Percentiles rank a stretch among this genome's conserved stretches.
Conservation (phyloP, 1,284 basidiomycete genomes). For the Anthracocystis walkeri region DNA sequence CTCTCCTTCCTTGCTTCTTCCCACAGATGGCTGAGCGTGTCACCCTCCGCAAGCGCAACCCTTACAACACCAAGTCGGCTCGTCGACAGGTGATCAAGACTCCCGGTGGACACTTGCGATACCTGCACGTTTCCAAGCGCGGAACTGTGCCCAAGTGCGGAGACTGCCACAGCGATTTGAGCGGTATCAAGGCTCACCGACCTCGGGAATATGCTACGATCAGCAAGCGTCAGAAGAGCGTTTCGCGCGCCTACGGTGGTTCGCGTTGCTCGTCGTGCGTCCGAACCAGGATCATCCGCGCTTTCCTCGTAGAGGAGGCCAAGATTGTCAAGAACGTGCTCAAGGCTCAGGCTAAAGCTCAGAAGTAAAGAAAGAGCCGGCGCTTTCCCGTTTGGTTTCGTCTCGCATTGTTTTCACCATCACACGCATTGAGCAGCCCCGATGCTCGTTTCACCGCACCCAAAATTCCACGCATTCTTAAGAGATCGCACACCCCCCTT, state of each 20-base stretch:
- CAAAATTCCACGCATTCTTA: neutral
- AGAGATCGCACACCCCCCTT: too few relatives aligned
- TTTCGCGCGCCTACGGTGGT: constrained; percentile 68
- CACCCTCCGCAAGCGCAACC: constrained; percentile 96
- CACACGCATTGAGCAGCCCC: too few relatives aligned
- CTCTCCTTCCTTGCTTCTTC: too few relatives aligned
- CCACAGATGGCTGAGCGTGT: constrained; percentile 93
- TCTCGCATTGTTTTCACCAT: too few relatives aligned
- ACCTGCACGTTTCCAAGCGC: constrained; percentile 90
- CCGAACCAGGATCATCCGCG: constrained; percentile 81
- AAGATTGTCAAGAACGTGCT: constrained; percentile 99
- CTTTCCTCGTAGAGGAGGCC: constrained; percentile 99
- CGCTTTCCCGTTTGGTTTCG: too few relatives aligned
- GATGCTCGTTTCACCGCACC: too few relatives aligned
- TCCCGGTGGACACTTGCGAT: constrained; percentile 90
- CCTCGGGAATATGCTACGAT: constrained; percentile 66
- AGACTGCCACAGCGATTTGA: constrained; percentile 66
- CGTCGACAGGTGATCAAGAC: constrained; percentile 96
- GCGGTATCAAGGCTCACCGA: constrained; percentile 67
- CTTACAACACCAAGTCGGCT: constrained; percentile 99
- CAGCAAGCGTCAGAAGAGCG: constrained; percentile 67
- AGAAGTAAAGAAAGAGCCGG: constrained; percentile 26
- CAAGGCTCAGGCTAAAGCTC: constrained; percentile 78
- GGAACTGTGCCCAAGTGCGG: constrained; percentile 88
- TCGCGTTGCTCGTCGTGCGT: constrained; percentile 67